Evolutionary conservation across 129 eudicot species (phyloP).

Genomic region (Erigeron canadensis): DNA sequence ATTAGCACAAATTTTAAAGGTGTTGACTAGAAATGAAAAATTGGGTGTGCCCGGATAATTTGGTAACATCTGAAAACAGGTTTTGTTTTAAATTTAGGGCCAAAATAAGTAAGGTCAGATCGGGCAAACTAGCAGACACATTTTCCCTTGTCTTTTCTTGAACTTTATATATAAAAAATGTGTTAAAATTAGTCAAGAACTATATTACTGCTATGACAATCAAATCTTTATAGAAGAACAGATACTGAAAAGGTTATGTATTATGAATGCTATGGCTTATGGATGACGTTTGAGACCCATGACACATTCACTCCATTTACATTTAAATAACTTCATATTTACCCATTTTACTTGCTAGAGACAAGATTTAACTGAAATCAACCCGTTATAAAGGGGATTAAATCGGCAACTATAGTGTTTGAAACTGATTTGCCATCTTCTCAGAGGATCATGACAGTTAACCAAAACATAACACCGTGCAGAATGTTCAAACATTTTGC

Average conservation of each 20-base stretch:
- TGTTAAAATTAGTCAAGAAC: too few relatives aligned
- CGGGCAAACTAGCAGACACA: too few relatives aligned
- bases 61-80: neutral
- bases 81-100: too few relatives aligned
- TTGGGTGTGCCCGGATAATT: neutral
- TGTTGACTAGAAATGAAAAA: neutral
- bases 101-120: too few relatives aligned
- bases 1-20: neutral
- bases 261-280: neutral
- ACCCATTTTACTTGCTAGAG: neutral
- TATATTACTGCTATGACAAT: too few relatives aligned
- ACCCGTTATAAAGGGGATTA: neutral
- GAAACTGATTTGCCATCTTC: neutral
- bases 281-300: neutral
- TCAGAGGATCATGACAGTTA: neutral
- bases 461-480: neutral
- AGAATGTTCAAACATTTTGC: neutral
- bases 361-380: neutral
- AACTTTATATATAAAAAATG: too few relatives aligned
- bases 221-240: too few relatives aligned
- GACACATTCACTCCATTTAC: neutral
- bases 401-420: neutral
- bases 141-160: too few relatives aligned
- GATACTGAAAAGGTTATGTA: neutral
- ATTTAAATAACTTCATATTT: neutral